These are phyloP conservation scores for Lyophyllum semitale DNA, from an alignment of 768 basidiomycete species.

Conservation along the genomic window DNA sequence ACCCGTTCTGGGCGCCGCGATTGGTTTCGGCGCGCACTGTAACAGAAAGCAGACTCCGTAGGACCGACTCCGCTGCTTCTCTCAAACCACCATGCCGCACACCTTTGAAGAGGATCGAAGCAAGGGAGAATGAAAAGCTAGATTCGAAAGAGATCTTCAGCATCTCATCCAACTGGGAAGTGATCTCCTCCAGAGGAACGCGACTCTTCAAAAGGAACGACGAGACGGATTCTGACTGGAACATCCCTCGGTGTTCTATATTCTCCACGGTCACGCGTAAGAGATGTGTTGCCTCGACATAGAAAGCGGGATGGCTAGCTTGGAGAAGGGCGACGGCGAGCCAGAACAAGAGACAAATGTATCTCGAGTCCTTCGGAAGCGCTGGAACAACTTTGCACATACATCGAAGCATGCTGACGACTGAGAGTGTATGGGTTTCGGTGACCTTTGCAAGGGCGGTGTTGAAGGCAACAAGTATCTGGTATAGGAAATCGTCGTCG, in stretches of 20 bases:
- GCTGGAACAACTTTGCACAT: slow-evolving; percentile 77
- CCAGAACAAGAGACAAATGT: slow-evolving; percentile 82
- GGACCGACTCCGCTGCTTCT: slow-evolving; percentile 58
- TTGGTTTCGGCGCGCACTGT: slow-evolving; percentile 49
- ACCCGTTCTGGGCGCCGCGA: slow-evolving; percentile 34
- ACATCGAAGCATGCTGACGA: slow-evolving; percentile 89
- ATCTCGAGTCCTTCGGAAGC: slow-evolving; percentile 67
- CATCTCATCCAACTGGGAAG: slow-evolving; percentile 70
- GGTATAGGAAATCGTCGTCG: slow-evolving; percentile 92
- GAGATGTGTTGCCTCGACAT: slow-evolving; percentile 67
- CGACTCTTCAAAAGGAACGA: slow-evolving; percentile 66
- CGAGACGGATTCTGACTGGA: slow-evolving; percentile 54
- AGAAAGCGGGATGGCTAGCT: slow-evolving; percentile 71
- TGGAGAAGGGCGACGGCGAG: slow-evolving; percentile 83
- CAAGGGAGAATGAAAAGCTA: slow-evolving; percentile 81
- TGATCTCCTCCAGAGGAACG: slow-evolving; percentile 62
- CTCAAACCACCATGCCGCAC: slow-evolving; percentile 68
- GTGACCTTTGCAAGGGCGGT: slow-evolving; percentile 68
- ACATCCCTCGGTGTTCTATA: slow-evolving; percentile 61
- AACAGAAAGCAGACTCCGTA: slow-evolving; percentile 64
- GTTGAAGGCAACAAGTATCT: slow-evolving; percentile 87
- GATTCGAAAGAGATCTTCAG: slow-evolving; percentile 76
- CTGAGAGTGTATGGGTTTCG: slow-evolving; percentile 67
- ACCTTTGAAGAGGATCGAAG: slow-evolving; percentile 86
- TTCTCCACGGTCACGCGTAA: slow-evolving; percentile 65